A percentile compares a stretch with the other conserved stretches of the same genome.
Conservation (phyloP, 2,329 filamentous ascomycete species). For the Paecilomyces sp. region DNA sequence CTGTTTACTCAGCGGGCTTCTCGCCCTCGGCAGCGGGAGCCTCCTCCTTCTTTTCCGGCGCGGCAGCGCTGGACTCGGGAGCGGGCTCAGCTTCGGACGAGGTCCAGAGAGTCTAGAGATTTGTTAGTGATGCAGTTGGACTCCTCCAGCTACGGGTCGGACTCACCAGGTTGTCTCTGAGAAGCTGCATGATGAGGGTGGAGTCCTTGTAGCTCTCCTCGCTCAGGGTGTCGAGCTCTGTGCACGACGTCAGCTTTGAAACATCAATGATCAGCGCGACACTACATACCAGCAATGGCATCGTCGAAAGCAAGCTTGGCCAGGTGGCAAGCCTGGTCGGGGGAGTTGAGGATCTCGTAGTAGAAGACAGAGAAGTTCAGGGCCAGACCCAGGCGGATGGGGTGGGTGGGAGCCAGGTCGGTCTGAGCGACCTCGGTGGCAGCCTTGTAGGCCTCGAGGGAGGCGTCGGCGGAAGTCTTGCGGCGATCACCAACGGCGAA, state of each 20-base stretch:
- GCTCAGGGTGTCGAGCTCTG: constrained; percentile 90
- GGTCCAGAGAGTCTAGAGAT: constrained; percentile 85
- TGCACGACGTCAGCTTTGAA: constrained; percentile 18
- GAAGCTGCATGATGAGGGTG: constrained; percentile 96
- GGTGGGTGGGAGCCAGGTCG: constrained; percentile 84
- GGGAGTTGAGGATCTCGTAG: constrained; percentile 99
- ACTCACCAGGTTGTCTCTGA: constrained; percentile 88
- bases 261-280: background rate
- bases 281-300: constrained; percentile 70
- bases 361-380: constrained; percentile 99
- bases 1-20: constrained; percentile 39
- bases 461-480: constrained; percentile 89
- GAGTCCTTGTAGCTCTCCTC: constrained; percentile 99
- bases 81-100: constrained; percentile 92
- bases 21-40: constrained; percentile 33
- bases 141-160: background rate
- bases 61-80: constrained; percentile 40
- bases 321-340: constrained; percentile 95
- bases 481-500: constrained; percentile 91
- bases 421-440: constrained; percentile 86
- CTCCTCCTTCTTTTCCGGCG: constrained; percentile 35
- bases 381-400: constrained; percentile 84
- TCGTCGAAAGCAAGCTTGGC: constrained; percentile 95
- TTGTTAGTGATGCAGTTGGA: constrained; percentile 17
- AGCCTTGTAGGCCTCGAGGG: constrained; percentile 93